These are phyloP conservation scores for Eucalyptus erythrocorys DNA, from an alignment of 345 rosid genomes.

Conservation along the genomic window DNA sequence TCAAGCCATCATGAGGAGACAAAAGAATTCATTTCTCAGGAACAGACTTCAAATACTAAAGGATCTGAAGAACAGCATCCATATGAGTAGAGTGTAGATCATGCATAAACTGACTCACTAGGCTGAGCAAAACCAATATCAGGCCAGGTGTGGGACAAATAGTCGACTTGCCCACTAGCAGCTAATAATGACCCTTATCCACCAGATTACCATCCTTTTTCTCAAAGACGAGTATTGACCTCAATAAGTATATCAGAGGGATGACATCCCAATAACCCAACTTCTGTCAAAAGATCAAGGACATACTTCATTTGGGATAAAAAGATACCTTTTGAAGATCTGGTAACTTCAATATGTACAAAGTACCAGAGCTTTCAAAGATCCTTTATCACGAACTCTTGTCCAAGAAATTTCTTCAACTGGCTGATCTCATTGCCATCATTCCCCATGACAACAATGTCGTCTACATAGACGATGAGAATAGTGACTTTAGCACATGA, in stretches of 20 bases:
- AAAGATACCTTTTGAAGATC: neutral
- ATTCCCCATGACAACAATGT: neutral
- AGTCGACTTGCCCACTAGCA: neutral
- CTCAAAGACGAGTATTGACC: neutral
- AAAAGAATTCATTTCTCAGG: neutral
- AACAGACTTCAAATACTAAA: neutral
- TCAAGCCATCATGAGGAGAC: neutral
- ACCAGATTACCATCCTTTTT: neutral
- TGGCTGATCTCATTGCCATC: neutral
- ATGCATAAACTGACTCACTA: neutral
- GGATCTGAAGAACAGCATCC: neutral
- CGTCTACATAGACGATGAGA: neutral
- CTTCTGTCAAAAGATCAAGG: neutral
- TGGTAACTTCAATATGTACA: neutral
- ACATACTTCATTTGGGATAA: neutral
- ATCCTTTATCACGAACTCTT: neutral
- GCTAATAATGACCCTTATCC: neutral
- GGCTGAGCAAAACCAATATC: neutral
- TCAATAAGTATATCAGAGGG: neutral
- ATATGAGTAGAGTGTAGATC: neutral
- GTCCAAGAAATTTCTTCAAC: neutral
- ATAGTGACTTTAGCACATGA: neutral
- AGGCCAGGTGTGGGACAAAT: neutral
- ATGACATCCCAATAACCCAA: neutral
- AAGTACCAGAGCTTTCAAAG: neutral